Evolutionary conservation across 371 early-diverging fungal genomes (phyloP).

Genomic region (Amoeboaphelidium protococcarum): DNA sequence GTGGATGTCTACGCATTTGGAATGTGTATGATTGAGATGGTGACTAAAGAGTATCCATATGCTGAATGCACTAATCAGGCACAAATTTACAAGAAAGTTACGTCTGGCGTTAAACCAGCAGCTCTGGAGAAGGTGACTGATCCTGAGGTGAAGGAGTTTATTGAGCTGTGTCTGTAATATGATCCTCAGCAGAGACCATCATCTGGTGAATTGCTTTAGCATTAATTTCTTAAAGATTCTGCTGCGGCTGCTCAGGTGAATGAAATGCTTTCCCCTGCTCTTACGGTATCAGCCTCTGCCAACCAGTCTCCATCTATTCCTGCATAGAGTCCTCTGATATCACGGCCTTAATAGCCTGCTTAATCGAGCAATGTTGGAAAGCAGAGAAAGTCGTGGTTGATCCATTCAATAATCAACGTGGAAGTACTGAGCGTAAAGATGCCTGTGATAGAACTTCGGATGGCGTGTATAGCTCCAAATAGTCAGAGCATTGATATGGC

Average conservation of each 20-base stretch:
- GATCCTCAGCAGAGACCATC: background rate
- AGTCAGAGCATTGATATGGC: slow-evolving; percentile 2
- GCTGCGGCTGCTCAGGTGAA: background rate
- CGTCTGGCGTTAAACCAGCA: slow-evolving; percentile 28
- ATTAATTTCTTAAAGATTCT: slow-evolving; percentile 12
- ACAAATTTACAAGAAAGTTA: slow-evolving; percentile 20
- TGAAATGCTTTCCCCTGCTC: background rate
- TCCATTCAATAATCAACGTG: slow-evolving; percentile 15
- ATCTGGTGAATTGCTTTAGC: slow-evolving; percentile 7
- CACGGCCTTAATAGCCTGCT: background rate
- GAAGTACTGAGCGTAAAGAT: slow-evolving; percentile 3
- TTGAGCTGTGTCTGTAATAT: slow-evolving; percentile 21
- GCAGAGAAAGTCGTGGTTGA: slow-evolving; percentile 12
- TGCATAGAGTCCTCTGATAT: background rate
- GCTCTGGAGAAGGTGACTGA: slow-evolving; percentile 18
- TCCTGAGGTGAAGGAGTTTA: slow-evolving; percentile 20
- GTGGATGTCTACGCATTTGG: slow-evolving; percentile 84
- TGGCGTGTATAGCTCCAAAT: slow-evolving; percentile 2
- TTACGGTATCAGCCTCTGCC: background rate
- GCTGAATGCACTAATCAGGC: slow-evolving; percentile 50
- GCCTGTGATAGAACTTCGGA: background rate
- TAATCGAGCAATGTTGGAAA: background rate
- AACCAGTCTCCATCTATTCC: background rate
- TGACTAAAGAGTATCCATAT: slow-evolving; percentile 66
- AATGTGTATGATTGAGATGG: slow-evolving; percentile 70